phyloP scores from a whole-genome alignment of 2,329 filamentous ascomycete genomes.

The Helotiales sp. region DNA sequence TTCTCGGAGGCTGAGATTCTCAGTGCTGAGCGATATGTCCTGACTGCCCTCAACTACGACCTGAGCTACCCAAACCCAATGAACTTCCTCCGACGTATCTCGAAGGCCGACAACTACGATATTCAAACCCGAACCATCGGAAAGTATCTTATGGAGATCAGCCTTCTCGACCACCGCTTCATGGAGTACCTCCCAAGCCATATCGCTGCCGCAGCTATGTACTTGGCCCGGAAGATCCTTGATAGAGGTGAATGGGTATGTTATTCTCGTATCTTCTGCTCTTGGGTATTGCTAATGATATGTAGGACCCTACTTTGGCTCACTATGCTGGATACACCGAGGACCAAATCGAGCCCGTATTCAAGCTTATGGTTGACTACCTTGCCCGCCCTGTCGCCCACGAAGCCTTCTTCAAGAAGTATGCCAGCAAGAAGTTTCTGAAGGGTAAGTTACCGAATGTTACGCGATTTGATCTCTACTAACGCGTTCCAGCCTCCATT shows the following conservation, averaged over 20 bases:
- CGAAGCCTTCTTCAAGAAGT: conserved; percentile 99
- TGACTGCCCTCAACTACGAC: conserved; percentile 91
- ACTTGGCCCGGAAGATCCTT: conserved; percentile 86
- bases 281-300: conserved; percentile 37
- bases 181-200: conserved; percentile 88
- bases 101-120: conserved; percentile 99
- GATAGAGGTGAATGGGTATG: conserved; percentile 90
- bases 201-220: conserved; percentile 92
- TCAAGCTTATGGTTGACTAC: conserved; percentile 95
- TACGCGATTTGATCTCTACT: conserved; percentile 30
- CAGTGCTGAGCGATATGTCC: conserved; percentile 93
- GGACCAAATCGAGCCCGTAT: conserved; percentile 89
- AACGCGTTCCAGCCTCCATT: conserved; percentile 72
- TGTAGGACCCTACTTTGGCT: conserved; percentile 78
- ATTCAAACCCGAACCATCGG: conserved; percentile 96
- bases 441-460: conserved; percentile 71
- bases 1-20: conserved; percentile 95
- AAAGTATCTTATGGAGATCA: conserved; percentile 98
- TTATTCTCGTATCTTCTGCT: conserved; percentile 30
- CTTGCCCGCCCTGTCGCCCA: conserved; percentile 87
- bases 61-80: conserved; percentile 99
- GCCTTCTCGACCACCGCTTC: conserved; percentile 92
- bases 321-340: conserved; percentile 95
- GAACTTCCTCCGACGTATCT: conserved; percentile 99
- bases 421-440: conserved; percentile 98